Conservation (phyloP, 495 filamentous ascomycete genomes). For the Xeromyces bisporus region DNA sequence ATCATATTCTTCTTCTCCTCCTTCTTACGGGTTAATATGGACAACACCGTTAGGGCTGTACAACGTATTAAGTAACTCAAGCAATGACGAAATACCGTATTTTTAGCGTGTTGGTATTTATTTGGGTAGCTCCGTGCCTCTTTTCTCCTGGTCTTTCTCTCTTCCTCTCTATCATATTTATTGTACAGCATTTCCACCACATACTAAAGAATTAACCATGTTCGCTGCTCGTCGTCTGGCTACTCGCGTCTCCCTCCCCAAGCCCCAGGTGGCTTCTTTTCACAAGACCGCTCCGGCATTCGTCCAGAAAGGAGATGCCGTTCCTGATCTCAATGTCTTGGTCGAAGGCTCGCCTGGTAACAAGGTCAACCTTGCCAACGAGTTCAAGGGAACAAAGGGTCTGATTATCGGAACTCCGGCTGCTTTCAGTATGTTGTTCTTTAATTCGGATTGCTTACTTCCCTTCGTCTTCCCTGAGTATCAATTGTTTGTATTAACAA, state of each 20-base stretch:
- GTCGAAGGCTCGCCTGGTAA: slow-evolving; percentile 50
- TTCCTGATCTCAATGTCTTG: slow-evolving; percentile 45
- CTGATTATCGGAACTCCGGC: slow-evolving; percentile 83
- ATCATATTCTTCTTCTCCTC: too few species aligned
- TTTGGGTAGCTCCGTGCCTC: too few species aligned
- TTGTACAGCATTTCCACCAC: too few species aligned
- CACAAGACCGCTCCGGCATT: slow-evolving; percentile 38
- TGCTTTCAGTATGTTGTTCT: slow-evolving; percentile 54
- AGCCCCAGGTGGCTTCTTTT: slow-evolving; percentile 24
- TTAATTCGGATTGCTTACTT: neutral
- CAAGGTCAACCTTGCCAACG: slow-evolving; percentile 69
- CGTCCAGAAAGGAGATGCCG: slow-evolving; percentile 41
- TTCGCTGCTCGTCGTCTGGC: slow-evolving; percentile 28
- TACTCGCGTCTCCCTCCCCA: slow-evolving; percentile 17
- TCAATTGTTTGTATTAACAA: too few species aligned
- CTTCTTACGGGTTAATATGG: too few species aligned
- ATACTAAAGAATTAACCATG: too few species aligned
- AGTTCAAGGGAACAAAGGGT: slow-evolving; percentile 53
- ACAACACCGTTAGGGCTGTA: too few species aligned
- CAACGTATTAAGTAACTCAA: neutral
- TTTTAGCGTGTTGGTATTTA: neutral
- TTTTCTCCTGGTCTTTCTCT: neutral
- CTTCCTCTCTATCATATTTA: slow-evolving; percentile 1
- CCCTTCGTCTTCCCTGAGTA: too few species aligned
- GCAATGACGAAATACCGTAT: neutral